Percentiles rank a stretch among this genome's conserved stretches.
phyloP scores from a whole-genome alignment of 805 yeast species.

The Jamesozyma lodderae region DNA sequence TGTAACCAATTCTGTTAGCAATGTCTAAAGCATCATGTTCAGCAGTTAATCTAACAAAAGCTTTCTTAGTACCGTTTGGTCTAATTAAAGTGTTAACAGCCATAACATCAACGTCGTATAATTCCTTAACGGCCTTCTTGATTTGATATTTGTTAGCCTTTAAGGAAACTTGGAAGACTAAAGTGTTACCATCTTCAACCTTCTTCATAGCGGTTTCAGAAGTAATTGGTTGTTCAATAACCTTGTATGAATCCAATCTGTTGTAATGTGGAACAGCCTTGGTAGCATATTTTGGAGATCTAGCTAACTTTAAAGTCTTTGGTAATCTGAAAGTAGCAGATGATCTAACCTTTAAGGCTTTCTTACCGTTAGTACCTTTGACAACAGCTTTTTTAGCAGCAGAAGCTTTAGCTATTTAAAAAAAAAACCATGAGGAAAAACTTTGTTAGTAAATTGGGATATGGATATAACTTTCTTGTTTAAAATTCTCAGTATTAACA shows the following conservation, averaged over 20 bases:
- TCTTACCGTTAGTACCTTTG: constrained; percentile 91
- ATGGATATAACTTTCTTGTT: no score
- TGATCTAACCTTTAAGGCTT: constrained; percentile 89
- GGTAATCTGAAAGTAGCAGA: constrained; percentile 93
- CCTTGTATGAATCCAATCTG: constrained; percentile 93
- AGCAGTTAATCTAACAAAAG: constrained; percentile 97
- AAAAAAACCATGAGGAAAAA: constrained; percentile 5
- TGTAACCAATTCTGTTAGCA: constrained; percentile 99
- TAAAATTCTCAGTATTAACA: constrained; percentile 16
- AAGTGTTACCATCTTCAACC: constrained; percentile 98
- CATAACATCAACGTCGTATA: constrained; percentile 90
- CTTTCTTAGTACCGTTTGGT: constrained; percentile 99
- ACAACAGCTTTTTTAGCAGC: constrained; percentile 98
- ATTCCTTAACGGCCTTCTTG: constrained; percentile 95
- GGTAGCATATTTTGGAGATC: constrained; percentile 90
- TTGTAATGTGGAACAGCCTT: constrained; percentile 96
- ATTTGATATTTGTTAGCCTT: constrained; percentile 98
- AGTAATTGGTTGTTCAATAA: constrained; percentile 89
- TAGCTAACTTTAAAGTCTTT: constrained; percentile 89
- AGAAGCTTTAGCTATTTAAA: constrained; percentile 63
- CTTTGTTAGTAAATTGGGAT: background rate
- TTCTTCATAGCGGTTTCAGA: constrained; percentile 98
- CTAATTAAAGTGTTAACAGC: constrained; percentile 94
- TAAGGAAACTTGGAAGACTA: constrained; percentile 95
- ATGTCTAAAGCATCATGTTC: constrained; percentile 99